phyloP scores from a whole-genome alignment of 768 basidiomycete genomes.

The Amanita phalloides region DNA sequence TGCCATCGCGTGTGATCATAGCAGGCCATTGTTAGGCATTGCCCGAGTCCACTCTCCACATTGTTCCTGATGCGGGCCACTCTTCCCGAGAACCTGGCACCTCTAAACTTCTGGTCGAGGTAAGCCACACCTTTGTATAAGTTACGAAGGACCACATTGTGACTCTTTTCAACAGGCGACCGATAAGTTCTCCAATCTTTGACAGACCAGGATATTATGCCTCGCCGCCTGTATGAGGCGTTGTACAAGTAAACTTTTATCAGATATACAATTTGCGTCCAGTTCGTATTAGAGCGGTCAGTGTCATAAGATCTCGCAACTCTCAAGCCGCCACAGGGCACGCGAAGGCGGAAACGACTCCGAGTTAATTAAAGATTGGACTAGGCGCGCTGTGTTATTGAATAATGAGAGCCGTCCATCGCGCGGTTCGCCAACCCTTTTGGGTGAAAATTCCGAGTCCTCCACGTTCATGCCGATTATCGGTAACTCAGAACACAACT shows the following conservation, averaged over 20 bases:
- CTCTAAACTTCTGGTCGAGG: slow-evolving; percentile 62
- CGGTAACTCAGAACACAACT: background rate
- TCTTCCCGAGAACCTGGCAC: slow-evolving; percentile 69
- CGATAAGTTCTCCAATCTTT: slow-evolving; percentile 30
- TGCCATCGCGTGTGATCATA: background rate
- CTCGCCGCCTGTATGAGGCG: too few species aligned
- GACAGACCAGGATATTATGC: background rate
- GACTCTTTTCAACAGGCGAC: slow-evolving; percentile 22
- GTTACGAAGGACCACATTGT: background rate
- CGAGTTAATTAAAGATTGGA: too few species aligned
- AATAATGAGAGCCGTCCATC: too few species aligned
- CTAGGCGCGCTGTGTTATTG: too few species aligned
- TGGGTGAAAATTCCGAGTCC: too few species aligned
- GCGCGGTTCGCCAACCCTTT: too few species aligned
- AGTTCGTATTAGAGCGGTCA: too few species aligned
- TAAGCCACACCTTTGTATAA: slow-evolving; percentile 10
- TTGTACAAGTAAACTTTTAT: background rate
- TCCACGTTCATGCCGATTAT: too few species aligned
- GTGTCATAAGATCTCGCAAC: too few species aligned
- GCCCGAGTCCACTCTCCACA: slow-evolving; percentile 66
- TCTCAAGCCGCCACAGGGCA: too few species aligned
- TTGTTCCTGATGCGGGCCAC: slow-evolving; percentile 84
- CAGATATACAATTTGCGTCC: too few species aligned
- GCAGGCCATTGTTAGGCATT: slow-evolving; percentile 33
- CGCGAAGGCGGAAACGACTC: too few species aligned